phyloP scores from a whole-genome alignment of 164 flowering plant genomes.

The Nymphaea thermarum region DNA sequence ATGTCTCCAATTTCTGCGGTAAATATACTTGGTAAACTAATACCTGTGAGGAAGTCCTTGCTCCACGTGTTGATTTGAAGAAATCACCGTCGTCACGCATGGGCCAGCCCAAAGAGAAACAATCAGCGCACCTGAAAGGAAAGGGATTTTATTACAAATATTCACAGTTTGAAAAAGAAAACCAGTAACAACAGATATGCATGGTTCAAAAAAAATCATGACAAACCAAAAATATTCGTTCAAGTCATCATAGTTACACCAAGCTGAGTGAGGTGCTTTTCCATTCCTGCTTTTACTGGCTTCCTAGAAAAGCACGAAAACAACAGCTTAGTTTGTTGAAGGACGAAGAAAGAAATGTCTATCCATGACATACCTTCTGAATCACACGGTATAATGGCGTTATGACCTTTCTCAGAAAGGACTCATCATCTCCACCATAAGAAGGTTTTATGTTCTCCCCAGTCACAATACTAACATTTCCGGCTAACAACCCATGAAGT shows the following conservation, averaged over 20 bases:
- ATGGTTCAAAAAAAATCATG: not conserved
- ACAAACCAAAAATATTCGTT: slow-evolving; percentile 96
- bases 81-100: slow-evolving; percentile 97
- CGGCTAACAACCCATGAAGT: slow-evolving; percentile 91
- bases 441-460: slow-evolving; percentile 97
- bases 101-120: slow-evolving; percentile 98
- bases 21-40: not conserved
- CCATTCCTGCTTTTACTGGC: slow-evolving; percentile 59
- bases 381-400: slow-evolving; percentile 88
- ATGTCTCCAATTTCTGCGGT: not conserved
- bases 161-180: not conserved
- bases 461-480: slow-evolving; percentile 93
- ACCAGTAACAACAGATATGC: not conserved
- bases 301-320: slow-evolving; percentile 45
- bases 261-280: slow-evolving; percentile 66
- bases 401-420: slow-evolving; percentile 87
- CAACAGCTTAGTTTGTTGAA: not conserved
- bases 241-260: slow-evolving; percentile 98
- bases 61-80: slow-evolving; percentile 66
- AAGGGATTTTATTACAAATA: not conserved
- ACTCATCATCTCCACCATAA: slow-evolving; percentile 97
- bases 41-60: slow-evolving; percentile 28
- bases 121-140: slow-evolving; percentile 60
- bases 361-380: slow-evolving; percentile 43
- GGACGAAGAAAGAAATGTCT: not conserved